Evolutionary conservation across 495 filamentous ascomycete genomes (phyloP).

Genomic region (Xylaria longipes): DNA sequence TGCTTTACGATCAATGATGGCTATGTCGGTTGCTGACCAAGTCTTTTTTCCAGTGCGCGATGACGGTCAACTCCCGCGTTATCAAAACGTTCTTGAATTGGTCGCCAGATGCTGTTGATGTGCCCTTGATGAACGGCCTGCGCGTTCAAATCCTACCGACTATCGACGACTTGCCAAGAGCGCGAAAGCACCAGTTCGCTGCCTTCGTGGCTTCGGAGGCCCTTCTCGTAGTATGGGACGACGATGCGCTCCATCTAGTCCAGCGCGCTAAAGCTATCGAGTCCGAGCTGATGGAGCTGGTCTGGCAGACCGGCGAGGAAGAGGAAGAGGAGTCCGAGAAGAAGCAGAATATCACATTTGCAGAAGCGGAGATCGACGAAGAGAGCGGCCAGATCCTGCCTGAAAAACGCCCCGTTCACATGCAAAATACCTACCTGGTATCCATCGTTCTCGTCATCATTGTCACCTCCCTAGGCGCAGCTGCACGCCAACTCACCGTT

Average conservation of each 20-base stretch:
- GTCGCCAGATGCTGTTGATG: slow-evolving; percentile 73
- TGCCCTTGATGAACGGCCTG: slow-evolving; percentile 76
- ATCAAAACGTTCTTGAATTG: slow-evolving; percentile 76
- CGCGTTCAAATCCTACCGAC: slow-evolving; percentile 76
- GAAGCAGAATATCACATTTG: slow-evolving; percentile 50
- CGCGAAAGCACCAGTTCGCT: slow-evolving; percentile 76
- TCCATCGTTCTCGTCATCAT: slow-evolving; percentile 67
- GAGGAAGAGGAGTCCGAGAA: slow-evolving; percentile 55
- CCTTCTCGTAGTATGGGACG: slow-evolving; percentile 77
- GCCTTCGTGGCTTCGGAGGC: slow-evolving; percentile 74
- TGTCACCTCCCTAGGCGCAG: slow-evolving; percentile 68
- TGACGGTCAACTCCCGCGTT: slow-evolving; percentile 78
- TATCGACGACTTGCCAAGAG: slow-evolving; percentile 68
- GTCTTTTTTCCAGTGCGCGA: slow-evolving; percentile 64
- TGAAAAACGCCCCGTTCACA: slow-evolving; percentile 67
- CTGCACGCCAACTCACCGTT: slow-evolving; percentile 69
- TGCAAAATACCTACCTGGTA: slow-evolving; percentile 72
- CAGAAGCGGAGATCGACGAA: slow-evolving; percentile 67
- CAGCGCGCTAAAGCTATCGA: slow-evolving; percentile 71
- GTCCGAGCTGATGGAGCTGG: slow-evolving; percentile 73
- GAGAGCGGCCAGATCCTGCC: slow-evolving; percentile 70
- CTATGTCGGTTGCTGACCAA: not conserved
- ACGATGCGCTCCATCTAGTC: slow-evolving; percentile 73
- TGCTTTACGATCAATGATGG: not conserved
- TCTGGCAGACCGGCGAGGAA: slow-evolving; percentile 65